phyloP scores from a whole-genome alignment of 164 flowering plant species.

The Warburgia ugandensis region DNA sequence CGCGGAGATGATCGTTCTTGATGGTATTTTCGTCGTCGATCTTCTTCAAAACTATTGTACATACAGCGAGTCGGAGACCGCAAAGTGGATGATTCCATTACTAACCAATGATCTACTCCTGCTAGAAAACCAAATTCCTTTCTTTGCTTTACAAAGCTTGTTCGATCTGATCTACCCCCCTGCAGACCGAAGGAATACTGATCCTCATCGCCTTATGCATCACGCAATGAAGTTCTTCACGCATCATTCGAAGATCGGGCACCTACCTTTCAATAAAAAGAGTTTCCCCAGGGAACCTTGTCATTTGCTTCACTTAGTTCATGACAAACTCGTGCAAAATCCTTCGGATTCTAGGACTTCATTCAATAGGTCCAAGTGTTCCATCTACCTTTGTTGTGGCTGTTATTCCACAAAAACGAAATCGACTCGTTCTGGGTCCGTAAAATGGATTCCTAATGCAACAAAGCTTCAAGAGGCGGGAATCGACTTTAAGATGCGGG shows the following conservation, averaged over 20 bases:
- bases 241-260: background rate
- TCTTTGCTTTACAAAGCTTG: conserved; percentile 3
- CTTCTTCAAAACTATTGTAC: background rate
- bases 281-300: too few species aligned
- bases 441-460: background rate
- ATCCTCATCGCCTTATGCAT: background rate
- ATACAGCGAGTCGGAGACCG: background rate
- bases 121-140: conserved; percentile 11
- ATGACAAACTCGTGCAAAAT: background rate
- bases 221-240: background rate
- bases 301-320: conserved; percentile 1
- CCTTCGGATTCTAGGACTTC: background rate
- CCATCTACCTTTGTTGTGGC: background rate
- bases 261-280: background rate
- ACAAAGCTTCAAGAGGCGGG: conserved; percentile 6
- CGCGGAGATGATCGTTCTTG: conserved; percentile 1
- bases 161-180: background rate
- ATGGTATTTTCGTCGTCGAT: conserved; percentile 4
- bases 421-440: background rate
- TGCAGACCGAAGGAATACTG: background rate
- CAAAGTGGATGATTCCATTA: background rate
- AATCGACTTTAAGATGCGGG: background rate
- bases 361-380: background rate
- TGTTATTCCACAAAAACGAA: background rate
- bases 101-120: conserved; percentile 2